phyloP scores from a whole-genome alignment of 2,329 filamentous ascomycete genomes.

The Herpotrichia juniperi region DNA sequence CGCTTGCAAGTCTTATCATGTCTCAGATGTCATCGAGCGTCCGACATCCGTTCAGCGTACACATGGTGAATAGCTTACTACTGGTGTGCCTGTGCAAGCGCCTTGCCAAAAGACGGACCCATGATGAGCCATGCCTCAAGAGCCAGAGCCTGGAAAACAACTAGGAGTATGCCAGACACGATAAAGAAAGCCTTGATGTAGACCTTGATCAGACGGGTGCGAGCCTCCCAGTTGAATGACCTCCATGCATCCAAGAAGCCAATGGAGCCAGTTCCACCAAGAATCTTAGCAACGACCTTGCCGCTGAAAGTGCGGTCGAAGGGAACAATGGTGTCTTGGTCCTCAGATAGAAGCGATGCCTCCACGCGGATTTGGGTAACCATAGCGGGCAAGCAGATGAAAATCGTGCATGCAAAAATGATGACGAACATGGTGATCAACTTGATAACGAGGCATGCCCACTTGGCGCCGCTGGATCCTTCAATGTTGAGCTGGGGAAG shows the following conservation, averaged over 20 bases:
- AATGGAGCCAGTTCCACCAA: conserved; percentile 74
- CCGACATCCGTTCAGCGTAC: conserved; percentile 4
- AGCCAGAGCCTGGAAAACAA: conserved; percentile 58
- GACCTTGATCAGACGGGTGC: conserved; percentile 75
- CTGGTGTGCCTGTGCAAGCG: conserved; percentile 17
- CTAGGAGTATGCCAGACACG: conserved; percentile 51
- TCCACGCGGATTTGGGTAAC: conserved; percentile 83
- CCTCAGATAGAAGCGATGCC: conserved; percentile 81
- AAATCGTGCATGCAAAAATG: conserved; percentile 60
- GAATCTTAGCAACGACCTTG: conserved; percentile 73
- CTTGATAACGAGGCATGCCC: conserved; percentile 49
- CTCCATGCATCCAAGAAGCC: conserved; percentile 78
- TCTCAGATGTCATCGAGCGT: conserved; percentile 15
- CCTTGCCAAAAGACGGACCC: conserved; percentile 37
- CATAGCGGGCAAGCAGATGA: conserved; percentile 78
- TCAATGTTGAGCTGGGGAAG: conserved; percentile 43
- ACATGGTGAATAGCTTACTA: background rate
- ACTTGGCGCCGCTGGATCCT: conserved; percentile 40
- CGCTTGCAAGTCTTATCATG: background rate
- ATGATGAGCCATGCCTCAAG: conserved; percentile 60
- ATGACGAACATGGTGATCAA: conserved; percentile 45
- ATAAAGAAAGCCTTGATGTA: conserved; percentile 74
- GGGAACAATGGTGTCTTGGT: conserved; percentile 82
- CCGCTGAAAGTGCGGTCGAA: conserved; percentile 89
- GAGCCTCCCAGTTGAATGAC: conserved; percentile 74